Conservation (phyloP, 495 filamentous ascomycete species). For the Polyplosphaeria fusca region DNA sequence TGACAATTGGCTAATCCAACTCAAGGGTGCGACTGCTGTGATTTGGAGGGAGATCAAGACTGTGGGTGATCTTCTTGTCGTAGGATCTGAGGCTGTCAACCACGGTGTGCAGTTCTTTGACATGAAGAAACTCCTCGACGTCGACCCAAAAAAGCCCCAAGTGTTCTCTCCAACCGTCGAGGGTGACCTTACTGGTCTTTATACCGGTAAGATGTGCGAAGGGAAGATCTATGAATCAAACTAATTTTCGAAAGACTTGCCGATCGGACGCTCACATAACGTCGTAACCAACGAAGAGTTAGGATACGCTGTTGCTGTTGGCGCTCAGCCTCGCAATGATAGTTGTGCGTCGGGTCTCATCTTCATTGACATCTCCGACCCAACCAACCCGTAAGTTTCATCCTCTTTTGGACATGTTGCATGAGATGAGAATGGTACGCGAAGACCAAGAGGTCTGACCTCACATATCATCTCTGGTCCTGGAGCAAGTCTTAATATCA, state of each 20-base stretch:
- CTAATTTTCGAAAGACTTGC: too few relatives aligned
- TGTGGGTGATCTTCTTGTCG: conserved; percentile 10
- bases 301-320: conserved; percentile 51
- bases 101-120: conserved; percentile 38
- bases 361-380: conserved; percentile 48
- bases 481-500: conserved; percentile 29
- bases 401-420: too few relatives aligned
- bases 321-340: conserved; percentile 46
- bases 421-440: too few relatives aligned
- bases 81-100: conserved; percentile 21
- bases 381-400: neutral
- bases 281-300: conserved; percentile 48
- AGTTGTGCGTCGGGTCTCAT: conserved; percentile 52
- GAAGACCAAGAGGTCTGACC: too few relatives aligned
- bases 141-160: conserved; percentile 33
- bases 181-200: conserved; percentile 39
- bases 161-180: conserved; percentile 35
- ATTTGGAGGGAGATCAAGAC: conserved; percentile 33
- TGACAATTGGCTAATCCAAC: too few relatives aligned
- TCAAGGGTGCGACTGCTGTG: too few relatives aligned
- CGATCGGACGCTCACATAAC: conserved; percentile 41
- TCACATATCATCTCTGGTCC: neutral
- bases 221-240: too few relatives aligned
- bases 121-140: conserved; percentile 34
- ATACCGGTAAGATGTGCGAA: conserved; percentile 35